A percentile compares a stretch with the other conserved stretches of the same genome.
Evolutionary conservation across 2,329 filamentous ascomycete genomes (phyloP).

Genomic region (Trichoderma atroviride): DNA sequence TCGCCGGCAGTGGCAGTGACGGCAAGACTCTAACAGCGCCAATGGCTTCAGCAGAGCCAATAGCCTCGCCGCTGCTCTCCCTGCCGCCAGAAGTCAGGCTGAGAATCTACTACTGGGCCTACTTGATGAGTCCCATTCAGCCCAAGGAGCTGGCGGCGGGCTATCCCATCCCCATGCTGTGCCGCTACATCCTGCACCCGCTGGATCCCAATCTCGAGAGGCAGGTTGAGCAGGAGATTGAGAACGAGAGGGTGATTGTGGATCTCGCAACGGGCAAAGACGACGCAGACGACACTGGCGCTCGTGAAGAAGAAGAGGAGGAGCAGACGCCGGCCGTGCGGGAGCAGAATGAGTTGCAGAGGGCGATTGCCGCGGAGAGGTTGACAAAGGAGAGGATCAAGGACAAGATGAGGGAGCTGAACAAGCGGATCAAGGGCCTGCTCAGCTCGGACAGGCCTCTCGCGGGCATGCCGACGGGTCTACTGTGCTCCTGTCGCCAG

Average conservation of each 20-base stretch:
- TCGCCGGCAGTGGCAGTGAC: background rate
- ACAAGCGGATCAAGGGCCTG: slow-evolving; percentile 29
- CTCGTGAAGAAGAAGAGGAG: background rate
- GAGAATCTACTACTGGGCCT: slow-evolving; percentile 50
- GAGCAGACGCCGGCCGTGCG: background rate
- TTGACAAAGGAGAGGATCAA: background rate
- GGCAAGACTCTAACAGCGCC: background rate
- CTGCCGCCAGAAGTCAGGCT: slow-evolving; percentile 51
- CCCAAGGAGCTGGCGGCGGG: slow-evolving; percentile 45
- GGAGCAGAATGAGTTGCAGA: slow-evolving; percentile 12
- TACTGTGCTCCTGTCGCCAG: slow-evolving; percentile 45
- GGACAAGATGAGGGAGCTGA: slow-evolving; percentile 8
- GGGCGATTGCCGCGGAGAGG: background rate
- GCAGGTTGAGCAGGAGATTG: background rate
- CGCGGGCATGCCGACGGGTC: slow-evolving; percentile 44
- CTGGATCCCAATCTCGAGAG: slow-evolving; percentile 27
- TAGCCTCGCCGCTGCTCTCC: slow-evolving; percentile 33
- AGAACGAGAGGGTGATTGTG: background rate
- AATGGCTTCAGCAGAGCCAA: background rate
- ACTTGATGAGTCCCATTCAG: slow-evolving; percentile 43
- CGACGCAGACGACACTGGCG: background rate
- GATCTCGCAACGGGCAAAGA: background rate
- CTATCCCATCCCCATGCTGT: slow-evolving; percentile 42
- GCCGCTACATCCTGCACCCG: slow-evolving; percentile 38
- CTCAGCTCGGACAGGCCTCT: slow-evolving; percentile 41